A percentile compares a stretch with the other conserved stretches of the same genome.
These are phyloP conservation scores for Naganishia sp. DNA, from an alignment of 1,284 basidiomycete genomes.

Conservation along the genomic window DNA sequence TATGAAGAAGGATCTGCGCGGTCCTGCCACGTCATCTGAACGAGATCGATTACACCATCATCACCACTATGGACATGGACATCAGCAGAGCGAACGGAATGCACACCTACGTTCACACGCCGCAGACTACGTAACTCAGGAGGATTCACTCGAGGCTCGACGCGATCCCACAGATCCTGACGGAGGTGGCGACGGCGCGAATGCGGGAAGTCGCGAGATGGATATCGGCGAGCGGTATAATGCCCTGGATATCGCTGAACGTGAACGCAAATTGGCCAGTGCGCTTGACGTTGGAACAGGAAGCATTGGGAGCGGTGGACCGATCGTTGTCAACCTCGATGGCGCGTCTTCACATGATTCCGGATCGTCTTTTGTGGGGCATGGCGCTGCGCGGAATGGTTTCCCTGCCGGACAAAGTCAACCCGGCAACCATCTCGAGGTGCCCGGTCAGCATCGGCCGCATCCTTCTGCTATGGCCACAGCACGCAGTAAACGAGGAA, in stretches of 20 bases:
- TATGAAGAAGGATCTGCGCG: conserved; percentile 27
- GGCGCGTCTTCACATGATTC: not conserved
- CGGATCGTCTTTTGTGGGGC: not conserved
- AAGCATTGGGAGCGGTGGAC: conserved; percentile 18
- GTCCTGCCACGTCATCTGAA: conserved; percentile 16
- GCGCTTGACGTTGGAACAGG: conserved; percentile 15
- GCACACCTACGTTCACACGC: conserved; percentile 4
- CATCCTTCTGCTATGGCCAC: conserved; percentile 8
- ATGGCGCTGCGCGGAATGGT: not conserved
- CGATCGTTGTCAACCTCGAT: not conserved
- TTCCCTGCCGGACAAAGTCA: not conserved
- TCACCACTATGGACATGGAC: not conserved
- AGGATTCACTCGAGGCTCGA: conserved; percentile 3
- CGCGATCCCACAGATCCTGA: conserved; percentile 6
- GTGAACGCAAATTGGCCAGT: conserved; percentile 13
- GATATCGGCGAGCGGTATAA: conserved; percentile 25
- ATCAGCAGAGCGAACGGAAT: not conserved
- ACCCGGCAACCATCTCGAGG: conserved; percentile 8
- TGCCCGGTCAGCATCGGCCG: conserved; percentile 1
- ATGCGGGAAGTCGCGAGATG: not conserved
- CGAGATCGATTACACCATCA: conserved; percentile 22
- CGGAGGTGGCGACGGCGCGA: not conserved
- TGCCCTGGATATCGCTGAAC: conserved; percentile 23
- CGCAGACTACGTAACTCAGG: conserved; percentile 17
- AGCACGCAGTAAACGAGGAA: not conserved